Evolutionary conservation across 176 grass and related monocot species (phyloP).

Genomic region (Oryza glaberrima): DNA sequence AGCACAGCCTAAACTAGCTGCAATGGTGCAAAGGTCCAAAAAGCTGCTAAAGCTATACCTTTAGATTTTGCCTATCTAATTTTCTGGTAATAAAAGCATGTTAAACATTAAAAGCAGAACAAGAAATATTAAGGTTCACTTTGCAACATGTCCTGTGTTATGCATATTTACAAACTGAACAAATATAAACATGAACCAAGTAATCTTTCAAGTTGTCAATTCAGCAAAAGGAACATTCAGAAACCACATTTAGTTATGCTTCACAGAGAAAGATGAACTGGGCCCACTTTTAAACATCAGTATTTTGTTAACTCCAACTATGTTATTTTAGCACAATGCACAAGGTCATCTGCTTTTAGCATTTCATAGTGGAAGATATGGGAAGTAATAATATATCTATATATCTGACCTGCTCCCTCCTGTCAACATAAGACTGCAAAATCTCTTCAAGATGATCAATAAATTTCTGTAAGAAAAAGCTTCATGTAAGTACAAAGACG

Average conservation of each 20-base stretch:
- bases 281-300: background rate
- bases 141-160: background rate
- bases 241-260: background rate
- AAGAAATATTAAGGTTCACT: background rate
- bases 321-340: background rate
- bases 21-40: background rate
- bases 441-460: conserved; percentile 94
- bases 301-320: background rate
- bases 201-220: background rate
- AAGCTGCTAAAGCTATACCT: background rate
- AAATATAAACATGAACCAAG: background rate
- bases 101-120: conserved; percentile 13
- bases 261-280: conserved; percentile 2
- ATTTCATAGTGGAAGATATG: background rate
- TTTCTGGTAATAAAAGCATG: background rate
- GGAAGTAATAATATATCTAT: background rate
- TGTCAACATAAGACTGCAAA: conserved; percentile 91
- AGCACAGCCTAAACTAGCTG: background rate
- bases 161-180: background rate
- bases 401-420: conserved; percentile 90
- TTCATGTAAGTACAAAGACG: conserved; percentile 15
- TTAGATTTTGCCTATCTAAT: background rate
- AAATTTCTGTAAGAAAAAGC: conserved; percentile 69
- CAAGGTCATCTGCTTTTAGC: conserved; percentile 3
- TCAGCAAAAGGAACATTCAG: background rate